Evolutionary conservation across 2,329 filamentous ascomycete genomes (phyloP).

Genomic region (Cordyceps cicadae): DNA sequence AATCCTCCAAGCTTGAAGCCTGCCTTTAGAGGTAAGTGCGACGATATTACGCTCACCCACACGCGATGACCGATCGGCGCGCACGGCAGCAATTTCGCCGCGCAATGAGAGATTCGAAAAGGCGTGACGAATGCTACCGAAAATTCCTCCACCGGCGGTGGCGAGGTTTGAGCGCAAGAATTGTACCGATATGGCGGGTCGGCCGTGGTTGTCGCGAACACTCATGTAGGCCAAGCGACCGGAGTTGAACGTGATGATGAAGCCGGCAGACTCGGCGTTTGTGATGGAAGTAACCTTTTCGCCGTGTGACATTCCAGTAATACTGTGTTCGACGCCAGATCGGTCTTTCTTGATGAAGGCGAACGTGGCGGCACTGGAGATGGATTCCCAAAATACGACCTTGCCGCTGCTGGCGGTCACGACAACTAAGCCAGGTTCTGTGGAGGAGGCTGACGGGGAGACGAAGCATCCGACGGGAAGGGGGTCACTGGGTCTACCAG

Average conservation of each 20-base stretch:
- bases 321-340: constrained; percentile 65
- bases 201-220: constrained; percentile 77
- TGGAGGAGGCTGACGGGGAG: constrained; percentile 65
- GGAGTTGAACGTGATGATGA: constrained; percentile 75
- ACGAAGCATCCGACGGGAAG: constrained; percentile 79
- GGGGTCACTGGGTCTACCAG: constrained; percentile 58
- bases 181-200: constrained; percentile 69
- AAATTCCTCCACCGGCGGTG: constrained; percentile 54
- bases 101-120: constrained; percentile 62
- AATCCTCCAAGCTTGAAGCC: constrained; percentile 78
- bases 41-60: constrained; percentile 81
- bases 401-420: constrained; percentile 77
- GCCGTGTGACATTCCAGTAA: constrained; percentile 67
- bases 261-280: constrained; percentile 77
- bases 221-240: constrained; percentile 82
- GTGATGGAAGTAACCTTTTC: constrained; percentile 72
- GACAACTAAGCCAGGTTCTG: constrained; percentile 77
- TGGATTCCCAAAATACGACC: constrained; percentile 91
- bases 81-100: constrained; percentile 73
- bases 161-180: constrained; percentile 59
- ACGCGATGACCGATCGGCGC: constrained; percentile 60
- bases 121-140: constrained; percentile 72
- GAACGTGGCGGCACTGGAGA: constrained; percentile 78
- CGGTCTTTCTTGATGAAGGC: constrained; percentile 76
- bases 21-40: constrained; percentile 67